Evolutionary conservation across 805 yeast species (phyloP).

Genomic region (Myxozyma vanderwaltii): DNA sequence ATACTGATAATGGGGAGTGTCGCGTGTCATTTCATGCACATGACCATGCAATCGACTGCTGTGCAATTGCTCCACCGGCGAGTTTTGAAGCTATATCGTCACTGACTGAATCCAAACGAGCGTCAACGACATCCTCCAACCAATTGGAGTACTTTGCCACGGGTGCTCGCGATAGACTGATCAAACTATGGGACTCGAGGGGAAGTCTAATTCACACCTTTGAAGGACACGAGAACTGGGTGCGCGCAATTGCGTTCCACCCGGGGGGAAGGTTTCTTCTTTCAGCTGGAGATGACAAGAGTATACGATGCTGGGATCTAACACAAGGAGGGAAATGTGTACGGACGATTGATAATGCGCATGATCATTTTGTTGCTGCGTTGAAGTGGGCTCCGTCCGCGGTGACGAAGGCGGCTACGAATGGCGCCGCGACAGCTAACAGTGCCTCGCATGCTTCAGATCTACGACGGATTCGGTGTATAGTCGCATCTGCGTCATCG

Average conservation of each 20-base stretch:
- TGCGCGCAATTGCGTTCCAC: constrained; percentile 66
- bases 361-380: constrained; percentile 75
- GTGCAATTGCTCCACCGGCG: constrained; percentile 61
- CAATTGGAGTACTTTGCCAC: constrained; percentile 65
- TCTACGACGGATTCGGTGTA: constrained; percentile 57
- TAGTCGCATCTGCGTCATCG: constrained; percentile 64
- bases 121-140: neutral
- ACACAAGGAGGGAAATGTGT: constrained; percentile 49
- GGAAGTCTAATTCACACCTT: constrained; percentile 62
- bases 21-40: constrained; percentile 63
- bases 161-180: constrained; percentile 74
- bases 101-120: constrained; percentile 1
- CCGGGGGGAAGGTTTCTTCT: constrained; percentile 72
- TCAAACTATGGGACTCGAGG: constrained; percentile 73
- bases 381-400: constrained; percentile 45
- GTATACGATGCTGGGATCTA: constrained; percentile 78
- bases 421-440: constrained; percentile 26
- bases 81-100: constrained; percentile 15
- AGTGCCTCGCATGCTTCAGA: constrained; percentile 37
- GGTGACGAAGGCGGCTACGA: constrained; percentile 37
- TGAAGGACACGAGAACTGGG: constrained; percentile 85
- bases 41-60: constrained; percentile 78
- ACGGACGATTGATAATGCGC: constrained; percentile 56
- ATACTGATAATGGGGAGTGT: constrained; percentile 66
- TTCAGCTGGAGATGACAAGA: constrained; percentile 78